These are phyloP conservation scores for Aureobasidium vineae DNA, from an alignment of 2,329 filamentous ascomycete species.

Conservation along the genomic window DNA sequence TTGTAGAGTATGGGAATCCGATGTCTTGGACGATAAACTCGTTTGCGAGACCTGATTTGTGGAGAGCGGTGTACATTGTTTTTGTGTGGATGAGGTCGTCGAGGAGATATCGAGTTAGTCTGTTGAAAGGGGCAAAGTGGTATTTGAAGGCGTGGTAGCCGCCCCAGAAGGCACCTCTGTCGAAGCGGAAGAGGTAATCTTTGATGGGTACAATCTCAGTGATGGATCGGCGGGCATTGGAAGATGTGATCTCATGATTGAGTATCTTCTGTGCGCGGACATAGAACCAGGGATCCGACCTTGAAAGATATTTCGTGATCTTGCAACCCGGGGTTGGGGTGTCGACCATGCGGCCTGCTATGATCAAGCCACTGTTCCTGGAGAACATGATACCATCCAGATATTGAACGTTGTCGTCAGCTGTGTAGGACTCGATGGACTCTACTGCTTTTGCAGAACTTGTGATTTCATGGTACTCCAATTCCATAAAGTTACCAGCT, in stretches of 20 bases:
- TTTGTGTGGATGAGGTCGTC: conserved; percentile 61
- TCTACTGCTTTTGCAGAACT: conserved; percentile 51
- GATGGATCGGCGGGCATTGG: not conserved
- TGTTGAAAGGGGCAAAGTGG: conserved; percentile 60
- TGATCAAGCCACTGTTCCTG: conserved; percentile 56
- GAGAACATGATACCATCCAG: conserved; percentile 69
- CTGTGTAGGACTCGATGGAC: conserved; percentile 50
- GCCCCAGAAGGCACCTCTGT: conserved; percentile 65
- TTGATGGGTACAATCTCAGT: conserved; percentile 48
- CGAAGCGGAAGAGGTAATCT: conserved; percentile 61
- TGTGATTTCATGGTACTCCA: conserved; percentile 59
- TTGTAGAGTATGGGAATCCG: conserved; percentile 55
- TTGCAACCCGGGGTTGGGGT: conserved; percentile 33
- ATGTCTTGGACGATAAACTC: conserved; percentile 64
- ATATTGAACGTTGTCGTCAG: conserved; percentile 55
- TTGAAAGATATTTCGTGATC: conserved; percentile 53
- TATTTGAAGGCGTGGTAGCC: conserved; percentile 61
- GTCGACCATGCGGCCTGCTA: conserved; percentile 55
- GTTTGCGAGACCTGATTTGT: conserved; percentile 56
- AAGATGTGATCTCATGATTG: not conserved
- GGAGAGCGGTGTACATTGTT: conserved; percentile 62
- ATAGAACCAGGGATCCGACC: conserved; percentile 71
- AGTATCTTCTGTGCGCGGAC: conserved; percentile 57
- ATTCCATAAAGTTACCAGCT: conserved; percentile 57
- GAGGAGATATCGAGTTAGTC: conserved; percentile 56